Evolutionary conservation across 352 stramenopile species (phyloP).

Genomic region (Globisporangium iwayamae): DNA sequence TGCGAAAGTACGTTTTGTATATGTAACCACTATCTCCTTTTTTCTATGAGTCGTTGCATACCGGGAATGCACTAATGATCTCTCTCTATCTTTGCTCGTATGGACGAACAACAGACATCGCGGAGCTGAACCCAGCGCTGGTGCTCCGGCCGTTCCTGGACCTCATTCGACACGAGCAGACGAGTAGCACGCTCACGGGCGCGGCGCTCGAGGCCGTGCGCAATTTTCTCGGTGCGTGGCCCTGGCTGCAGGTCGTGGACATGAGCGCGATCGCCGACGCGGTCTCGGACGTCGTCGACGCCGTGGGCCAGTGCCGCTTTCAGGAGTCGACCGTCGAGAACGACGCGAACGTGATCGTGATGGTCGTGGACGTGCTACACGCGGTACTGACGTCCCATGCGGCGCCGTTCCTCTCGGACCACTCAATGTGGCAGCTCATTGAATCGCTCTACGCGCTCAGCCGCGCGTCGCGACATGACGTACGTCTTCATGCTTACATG

Average conservation of each 20-base stretch:
- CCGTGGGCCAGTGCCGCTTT: conserved; percentile 92
- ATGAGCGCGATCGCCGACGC: conserved; percentile 38
- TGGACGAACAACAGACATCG: conserved; percentile 30
- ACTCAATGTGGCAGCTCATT: conserved; percentile 94
- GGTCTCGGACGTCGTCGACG: conserved; percentile 86
- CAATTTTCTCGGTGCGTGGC: conserved; percentile 92
- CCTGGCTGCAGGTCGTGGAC: conserved; percentile 47
- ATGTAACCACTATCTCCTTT: background rate
- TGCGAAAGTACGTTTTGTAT: conserved; percentile 47
- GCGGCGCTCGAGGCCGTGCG: conserved; percentile 92
- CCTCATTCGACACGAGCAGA: conserved; percentile 90
- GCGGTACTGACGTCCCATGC: conserved; percentile 89
- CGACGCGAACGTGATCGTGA: conserved; percentile 89
- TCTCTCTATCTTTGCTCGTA: background rate
- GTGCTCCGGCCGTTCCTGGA: conserved; percentile 93
- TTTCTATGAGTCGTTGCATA: background rate
- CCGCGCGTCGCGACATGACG: conserved; percentile 52
- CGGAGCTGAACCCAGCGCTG: conserved; percentile 51
- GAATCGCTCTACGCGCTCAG: conserved; percentile 95
- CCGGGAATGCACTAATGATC: background rate
- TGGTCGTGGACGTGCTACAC: conserved; percentile 93
- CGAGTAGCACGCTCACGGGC: conserved; percentile 90
- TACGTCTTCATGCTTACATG: conserved; percentile 24
- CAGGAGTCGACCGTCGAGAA: conserved; percentile 90
- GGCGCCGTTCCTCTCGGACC: conserved; percentile 81